Percentiles rank a stretch among this genome's conserved stretches.
Conservation (phyloP, 352 stramenopile species). For the Pythium aphanidermatum region DNA sequence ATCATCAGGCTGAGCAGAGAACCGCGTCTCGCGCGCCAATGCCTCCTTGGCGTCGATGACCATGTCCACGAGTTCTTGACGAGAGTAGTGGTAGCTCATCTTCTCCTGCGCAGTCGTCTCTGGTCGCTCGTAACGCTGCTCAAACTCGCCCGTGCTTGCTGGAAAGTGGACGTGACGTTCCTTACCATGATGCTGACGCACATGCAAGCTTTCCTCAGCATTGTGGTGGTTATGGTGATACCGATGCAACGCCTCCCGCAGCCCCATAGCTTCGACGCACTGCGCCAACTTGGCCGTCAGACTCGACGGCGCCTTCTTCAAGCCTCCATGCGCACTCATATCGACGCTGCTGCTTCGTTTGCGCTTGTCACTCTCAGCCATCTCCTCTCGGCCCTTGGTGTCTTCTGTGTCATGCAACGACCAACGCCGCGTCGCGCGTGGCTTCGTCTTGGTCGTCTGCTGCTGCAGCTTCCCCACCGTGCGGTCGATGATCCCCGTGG, state of each 20-base stretch:
- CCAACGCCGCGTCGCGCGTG: conserved; percentile 14
- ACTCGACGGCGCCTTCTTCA: conserved; percentile 45
- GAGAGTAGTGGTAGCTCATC: conserved; percentile 44
- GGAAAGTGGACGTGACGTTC: conserved; percentile 49
- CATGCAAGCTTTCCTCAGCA: background rate
- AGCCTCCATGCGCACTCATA: conserved; percentile 26
- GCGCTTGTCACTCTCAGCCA: conserved; percentile 18
- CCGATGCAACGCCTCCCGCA: conserved; percentile 27
- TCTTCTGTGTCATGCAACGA: conserved; percentile 12
- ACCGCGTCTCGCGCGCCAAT: conserved; percentile 38
- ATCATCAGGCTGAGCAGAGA: conserved; percentile 38
- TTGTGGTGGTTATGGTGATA: conserved; percentile 12
- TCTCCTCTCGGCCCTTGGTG: no score
- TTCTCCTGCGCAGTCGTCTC: conserved; percentile 46
- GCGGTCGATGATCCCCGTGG: conserved; percentile 2
- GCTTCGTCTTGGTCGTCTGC: background rate
- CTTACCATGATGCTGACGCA: conserved; percentile 5
- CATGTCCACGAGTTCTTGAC: conserved; percentile 49
- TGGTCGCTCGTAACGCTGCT: conserved; percentile 33
- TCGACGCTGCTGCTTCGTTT: conserved; percentile 20
- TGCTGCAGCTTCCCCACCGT: conserved; percentile 2
- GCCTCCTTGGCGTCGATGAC: conserved; percentile 39
- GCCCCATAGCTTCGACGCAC: conserved; percentile 43
- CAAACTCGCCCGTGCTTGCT: conserved; percentile 17
- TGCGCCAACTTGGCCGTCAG: conserved; percentile 47